phyloP scores from a whole-genome alignment of 257 asterid genomes.

The Orobanche coerulescens region DNA sequence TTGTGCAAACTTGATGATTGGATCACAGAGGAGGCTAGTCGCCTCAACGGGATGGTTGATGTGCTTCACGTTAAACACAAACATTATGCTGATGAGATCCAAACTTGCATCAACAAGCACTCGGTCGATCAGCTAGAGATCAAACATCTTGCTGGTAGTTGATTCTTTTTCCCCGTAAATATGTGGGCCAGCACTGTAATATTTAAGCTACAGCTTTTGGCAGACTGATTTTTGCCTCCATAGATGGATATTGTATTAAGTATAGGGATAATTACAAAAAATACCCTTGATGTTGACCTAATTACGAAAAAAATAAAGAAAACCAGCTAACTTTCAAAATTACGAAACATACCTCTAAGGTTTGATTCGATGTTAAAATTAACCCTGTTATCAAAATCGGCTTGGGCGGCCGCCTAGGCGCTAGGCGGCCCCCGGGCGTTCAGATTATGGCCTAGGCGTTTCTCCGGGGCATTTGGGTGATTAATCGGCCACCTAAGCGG shows the following conservation, averaged over 20 bases:
- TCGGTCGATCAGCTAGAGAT: constrained; percentile 66
- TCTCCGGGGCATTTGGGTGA: no score
- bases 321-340: no score
- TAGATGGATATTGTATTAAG: constrained; percentile 12
- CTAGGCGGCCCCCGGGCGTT: no score
- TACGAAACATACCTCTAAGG: no score
- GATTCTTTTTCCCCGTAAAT: not conserved
- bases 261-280: no score
- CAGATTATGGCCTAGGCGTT: no score
- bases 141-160: constrained; percentile 64
- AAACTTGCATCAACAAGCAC: constrained; percentile 49
- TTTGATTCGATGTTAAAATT: no score
- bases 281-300: no score
- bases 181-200: constrained; percentile 8
- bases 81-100: constrained; percentile 64
- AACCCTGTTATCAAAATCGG: no score
- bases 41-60: constrained; percentile 48
- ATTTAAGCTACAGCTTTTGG: constrained; percentile 17
- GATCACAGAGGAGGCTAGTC: constrained; percentile 61
- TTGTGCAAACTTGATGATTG: constrained; percentile 56
- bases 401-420: no score
- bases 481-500: no score
- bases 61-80: constrained; percentile 61
- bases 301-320: no score
- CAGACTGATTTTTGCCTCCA: constrained; percentile 3